Evolutionary conservation across 257 asterid species (phyloP).

Genomic region (Nicotiana noctiflora): DNA sequence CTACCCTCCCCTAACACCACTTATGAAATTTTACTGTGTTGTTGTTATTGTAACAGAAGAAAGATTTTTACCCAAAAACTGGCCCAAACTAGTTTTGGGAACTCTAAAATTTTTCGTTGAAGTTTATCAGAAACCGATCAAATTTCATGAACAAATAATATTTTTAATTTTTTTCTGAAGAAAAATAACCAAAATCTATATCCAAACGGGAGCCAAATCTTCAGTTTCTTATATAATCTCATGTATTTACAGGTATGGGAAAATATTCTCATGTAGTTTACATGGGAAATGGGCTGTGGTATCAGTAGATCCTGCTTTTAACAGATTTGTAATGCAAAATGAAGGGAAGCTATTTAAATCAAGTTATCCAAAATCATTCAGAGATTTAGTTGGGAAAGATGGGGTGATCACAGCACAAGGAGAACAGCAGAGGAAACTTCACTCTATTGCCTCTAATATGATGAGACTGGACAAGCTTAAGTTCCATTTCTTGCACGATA

Average conservation of each 20-base stretch:
- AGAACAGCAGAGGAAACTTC: conserved; percentile 74
- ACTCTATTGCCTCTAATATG: conserved; percentile 73
- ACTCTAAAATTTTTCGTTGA: too few relatives aligned
- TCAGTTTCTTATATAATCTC: not conserved
- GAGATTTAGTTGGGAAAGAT: conserved; percentile 78
- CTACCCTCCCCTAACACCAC: too few relatives aligned
- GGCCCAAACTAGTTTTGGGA: too few relatives aligned
- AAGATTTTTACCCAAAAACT: too few relatives aligned
- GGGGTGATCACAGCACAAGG: conserved; percentile 82
- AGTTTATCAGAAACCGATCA: too few relatives aligned
- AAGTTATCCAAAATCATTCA: conserved; percentile 86
- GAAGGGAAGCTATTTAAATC: conserved; percentile 76
- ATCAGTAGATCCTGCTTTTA: conserved; percentile 75
- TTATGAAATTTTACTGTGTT: too few relatives aligned
- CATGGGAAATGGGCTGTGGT: conserved; percentile 78
- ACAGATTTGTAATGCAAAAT: conserved; percentile 75
- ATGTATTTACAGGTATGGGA: conserved; percentile 50
- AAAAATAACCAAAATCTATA: too few relatives aligned
- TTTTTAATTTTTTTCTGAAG: too few relatives aligned
- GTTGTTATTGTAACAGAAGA: too few relatives aligned
- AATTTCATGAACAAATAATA: too few relatives aligned
- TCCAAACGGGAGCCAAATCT: not conserved
- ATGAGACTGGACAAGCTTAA: conserved; percentile 75
- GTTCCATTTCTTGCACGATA: conserved; percentile 67
- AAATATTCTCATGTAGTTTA: conserved; percentile 64